Conservation (phyloP, 257 asterid genomes). For the Solanum tarapatanum region DNA sequence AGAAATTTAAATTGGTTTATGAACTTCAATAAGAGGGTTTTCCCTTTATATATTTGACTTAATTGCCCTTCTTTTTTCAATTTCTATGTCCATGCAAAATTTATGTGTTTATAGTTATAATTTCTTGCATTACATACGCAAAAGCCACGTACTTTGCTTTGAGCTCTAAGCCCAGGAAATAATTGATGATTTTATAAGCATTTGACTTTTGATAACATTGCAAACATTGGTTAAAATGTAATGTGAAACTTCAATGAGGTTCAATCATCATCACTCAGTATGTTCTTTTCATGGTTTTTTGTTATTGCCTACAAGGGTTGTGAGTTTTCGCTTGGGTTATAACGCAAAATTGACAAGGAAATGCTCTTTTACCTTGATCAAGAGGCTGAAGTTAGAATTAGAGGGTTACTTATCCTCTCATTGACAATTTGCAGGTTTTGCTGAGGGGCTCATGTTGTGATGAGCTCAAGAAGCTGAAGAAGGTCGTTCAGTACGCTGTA, state of each 20-base stretch:
- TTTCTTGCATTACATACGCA: neutral
- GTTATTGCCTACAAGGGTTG: neutral
- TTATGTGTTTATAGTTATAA: neutral
- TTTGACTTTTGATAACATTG: neutral
- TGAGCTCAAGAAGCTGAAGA: conserved; percentile 80
- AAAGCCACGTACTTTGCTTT: neutral
- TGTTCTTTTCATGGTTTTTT: neutral
- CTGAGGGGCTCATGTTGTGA: conserved; percentile 65
- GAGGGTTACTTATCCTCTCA: conserved; percentile 3
- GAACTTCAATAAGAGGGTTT: neutral
- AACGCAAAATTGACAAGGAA: neutral
- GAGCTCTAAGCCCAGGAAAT: neutral
- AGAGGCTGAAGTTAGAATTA: neutral
- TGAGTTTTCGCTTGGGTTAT: neutral
- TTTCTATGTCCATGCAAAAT: neutral
- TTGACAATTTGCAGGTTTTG: conserved; percentile 44
- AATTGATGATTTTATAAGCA: neutral
- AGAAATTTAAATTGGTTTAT: neutral
- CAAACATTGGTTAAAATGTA: neutral
- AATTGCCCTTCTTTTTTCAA: neutral
- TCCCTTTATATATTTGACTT: neutral
- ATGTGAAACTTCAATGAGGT: neutral
- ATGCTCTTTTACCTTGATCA: neutral
- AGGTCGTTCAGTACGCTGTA: conserved; percentile 67
- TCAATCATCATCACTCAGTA: neutral